These are phyloP conservation scores for Tulasnella sp. DNA, from an alignment of 768 basidiomycete genomes.

Conservation along the genomic window DNA sequence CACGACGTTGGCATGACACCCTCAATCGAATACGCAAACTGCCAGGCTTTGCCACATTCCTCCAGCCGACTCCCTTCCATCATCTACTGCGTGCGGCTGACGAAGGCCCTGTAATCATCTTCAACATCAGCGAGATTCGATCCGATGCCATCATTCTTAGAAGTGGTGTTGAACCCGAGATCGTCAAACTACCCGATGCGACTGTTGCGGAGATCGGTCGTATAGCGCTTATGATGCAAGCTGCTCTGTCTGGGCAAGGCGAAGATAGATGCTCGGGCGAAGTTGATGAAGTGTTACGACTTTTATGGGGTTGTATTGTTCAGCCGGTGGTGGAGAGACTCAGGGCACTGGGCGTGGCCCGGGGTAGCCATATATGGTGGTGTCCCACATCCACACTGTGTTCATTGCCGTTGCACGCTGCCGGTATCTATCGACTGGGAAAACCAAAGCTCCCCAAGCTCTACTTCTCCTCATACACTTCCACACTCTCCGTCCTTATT, in stretches of 20 bases:
- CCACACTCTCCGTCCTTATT: constrained; percentile 7
- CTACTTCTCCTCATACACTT: constrained; percentile 14
- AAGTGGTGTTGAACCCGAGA: not conserved
- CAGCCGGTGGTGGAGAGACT: constrained; percentile 9
- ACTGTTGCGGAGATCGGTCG: not conserved
- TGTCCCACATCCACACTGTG: constrained; percentile 1
- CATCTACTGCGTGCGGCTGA: not conserved
- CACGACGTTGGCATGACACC: no score
- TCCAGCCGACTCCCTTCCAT: not conserved
- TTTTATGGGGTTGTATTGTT: constrained; percentile 10
- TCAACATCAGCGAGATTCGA: constrained; percentile 11
- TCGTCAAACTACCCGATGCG: constrained; percentile 2
- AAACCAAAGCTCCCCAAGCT: not conserved
- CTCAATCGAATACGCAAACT: constrained; percentile 2
- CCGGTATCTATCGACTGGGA: not conserved
- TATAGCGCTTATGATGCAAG: no score
- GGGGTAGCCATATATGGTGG: constrained; percentile 11
- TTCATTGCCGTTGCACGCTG: constrained; percentile 14
- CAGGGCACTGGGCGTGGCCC: not conserved
- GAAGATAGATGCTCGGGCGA: no score
- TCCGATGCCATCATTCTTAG: constrained; percentile 12
- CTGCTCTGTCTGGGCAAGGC: no score
- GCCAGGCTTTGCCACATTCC: constrained; percentile 4
- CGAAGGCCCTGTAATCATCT: constrained; percentile 11
- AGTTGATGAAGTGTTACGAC: no score